phyloP scores from a whole-genome alignment of 345 rosid genomes.

The Punica granatum region DNA sequence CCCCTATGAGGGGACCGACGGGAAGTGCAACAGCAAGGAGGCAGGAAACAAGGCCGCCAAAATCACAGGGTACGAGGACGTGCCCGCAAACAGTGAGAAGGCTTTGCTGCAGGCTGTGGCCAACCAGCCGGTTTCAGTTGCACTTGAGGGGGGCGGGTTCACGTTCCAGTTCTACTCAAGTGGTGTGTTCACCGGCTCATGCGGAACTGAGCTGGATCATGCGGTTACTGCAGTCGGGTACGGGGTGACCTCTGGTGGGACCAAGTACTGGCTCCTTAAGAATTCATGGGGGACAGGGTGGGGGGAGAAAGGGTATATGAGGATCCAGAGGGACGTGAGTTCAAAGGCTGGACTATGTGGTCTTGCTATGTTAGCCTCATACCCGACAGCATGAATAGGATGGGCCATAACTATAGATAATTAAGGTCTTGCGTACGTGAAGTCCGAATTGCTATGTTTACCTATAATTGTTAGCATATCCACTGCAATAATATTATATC shows the following conservation, averaged over 20 bases:
- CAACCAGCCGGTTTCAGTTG: conserved; percentile 47
- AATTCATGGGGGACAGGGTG: conserved; percentile 58
- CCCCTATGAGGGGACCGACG: conserved; percentile 32
- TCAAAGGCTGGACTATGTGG: conserved; percentile 50
- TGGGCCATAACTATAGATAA: too few relatives aligned
- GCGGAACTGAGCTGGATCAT: conserved; percentile 32
- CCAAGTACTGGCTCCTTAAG: conserved; percentile 51
- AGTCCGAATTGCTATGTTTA: too few relatives aligned
- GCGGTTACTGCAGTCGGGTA: conserved; percentile 49
- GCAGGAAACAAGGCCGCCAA: conserved; percentile 12
- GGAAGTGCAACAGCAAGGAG: conserved; percentile 21
- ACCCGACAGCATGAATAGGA: conserved; percentile 8
- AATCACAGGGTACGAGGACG: conserved; percentile 31
- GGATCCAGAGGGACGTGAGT: conserved; percentile 32
- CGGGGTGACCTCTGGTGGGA: conserved; percentile 28
- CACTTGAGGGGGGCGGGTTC: conserved; percentile 16
- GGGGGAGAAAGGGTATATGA: conserved; percentile 57
- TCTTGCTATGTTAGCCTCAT: conserved; percentile 13
- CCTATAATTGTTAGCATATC: too few relatives aligned
- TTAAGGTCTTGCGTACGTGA: too few relatives aligned
- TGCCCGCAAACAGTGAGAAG: conserved; percentile 32
- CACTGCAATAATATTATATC: too few relatives aligned
- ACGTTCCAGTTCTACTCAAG: conserved; percentile 26
- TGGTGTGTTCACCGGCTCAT: conserved; percentile 37
- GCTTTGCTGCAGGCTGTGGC: conserved; percentile 44